Conservation (phyloP, 2,329 filamentous ascomycete species). For the Nothophaeocryptopus gaeumannii region DNA sequence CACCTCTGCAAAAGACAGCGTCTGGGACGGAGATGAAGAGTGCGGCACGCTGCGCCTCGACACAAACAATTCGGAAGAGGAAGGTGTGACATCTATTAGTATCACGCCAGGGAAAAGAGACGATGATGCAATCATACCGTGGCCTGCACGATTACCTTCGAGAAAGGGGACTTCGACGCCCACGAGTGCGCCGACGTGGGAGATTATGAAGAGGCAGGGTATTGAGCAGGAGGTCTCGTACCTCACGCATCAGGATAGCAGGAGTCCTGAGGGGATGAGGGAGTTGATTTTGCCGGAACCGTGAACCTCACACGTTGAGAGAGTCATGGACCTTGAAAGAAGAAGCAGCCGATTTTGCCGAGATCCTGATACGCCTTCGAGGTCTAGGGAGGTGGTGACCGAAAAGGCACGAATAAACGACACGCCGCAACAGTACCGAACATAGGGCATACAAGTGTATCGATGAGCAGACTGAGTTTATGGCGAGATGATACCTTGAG, state of each 20-base stretch:
- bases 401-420: too few species aligned
- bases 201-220: slow-evolving; percentile 23
- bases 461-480: too few species aligned
- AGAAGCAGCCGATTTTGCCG: too few species aligned
- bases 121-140: not conserved
- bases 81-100: not conserved
- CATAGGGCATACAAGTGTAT: too few species aligned
- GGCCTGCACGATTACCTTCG: not conserved
- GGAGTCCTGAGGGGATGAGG: too few species aligned
- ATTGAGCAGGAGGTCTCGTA: slow-evolving; percentile 22
- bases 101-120: not conserved
- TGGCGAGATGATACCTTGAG: too few species aligned
- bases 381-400: too few species aligned
- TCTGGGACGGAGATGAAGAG: slow-evolving; percentile 20
- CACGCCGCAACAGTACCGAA: too few species aligned
- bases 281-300: too few species aligned
- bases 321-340: too few species aligned
- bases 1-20: slow-evolving; percentile 9
- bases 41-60: slow-evolving; percentile 13
- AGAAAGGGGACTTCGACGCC: not conserved
- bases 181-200: slow-evolving; percentile 9
- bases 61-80: not conserved
- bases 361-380: too few species aligned
- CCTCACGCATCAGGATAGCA: not conserved
- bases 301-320: too few species aligned